Base-by-base conservation (phyloP, 2,329 filamentous ascomycete genomes). In the Dothideomycetes sp. region DNA sequence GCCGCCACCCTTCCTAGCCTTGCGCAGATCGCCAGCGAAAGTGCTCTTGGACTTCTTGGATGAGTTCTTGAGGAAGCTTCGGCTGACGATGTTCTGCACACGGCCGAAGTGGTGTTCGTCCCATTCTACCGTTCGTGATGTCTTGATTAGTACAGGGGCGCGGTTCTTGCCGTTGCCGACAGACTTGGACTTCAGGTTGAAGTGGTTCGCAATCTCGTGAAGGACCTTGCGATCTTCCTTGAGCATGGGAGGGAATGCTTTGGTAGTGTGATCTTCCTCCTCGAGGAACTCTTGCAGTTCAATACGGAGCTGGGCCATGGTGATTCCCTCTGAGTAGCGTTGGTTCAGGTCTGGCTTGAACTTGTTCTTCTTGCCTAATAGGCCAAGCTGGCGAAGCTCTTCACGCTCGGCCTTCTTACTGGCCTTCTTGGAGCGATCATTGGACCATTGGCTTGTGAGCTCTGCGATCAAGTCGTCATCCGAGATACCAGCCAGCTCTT, bases 121-220 rank as follows among this genome's bases (percentile, higher is more conserved):
- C 50, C 79, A 85, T 2, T 63, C 61, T 0, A 70, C 57, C 0
- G 87, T 94, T 16, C 71, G 69, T 3, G 67, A 67, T 0, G 83
- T 89, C 53, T 88, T 86, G 48, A 80, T 80, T 2, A 96, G 70
- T 1, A 84, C 71, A 0, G 87, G 83, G 49, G 84, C 85, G 19
- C 91, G 78, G 35, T 76, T 73, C 16, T 74, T 71, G 6, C 81
- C 86, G 35, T 73, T 73, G 2, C 89, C 89, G 15, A 76, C 73
- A 0, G 88, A 95, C 55, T 88, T 85, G 3, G 88, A 94, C 48
- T 82, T 89, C 45, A 96, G 65, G 12, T 78, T 79, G 56, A 95
- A 76, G 25, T 73, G 72, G 52, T 75, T 75, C 10, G 85, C 86
- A 27, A 94, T 62, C 45, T 85, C 76, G 58, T 98, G 91, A 13